Percentiles rank a stretch among this genome's conserved stretches.
Evolutionary conservation across 176 grass and related monocot species (phyloP).

Genomic region (Lolium multiflorum): DNA sequence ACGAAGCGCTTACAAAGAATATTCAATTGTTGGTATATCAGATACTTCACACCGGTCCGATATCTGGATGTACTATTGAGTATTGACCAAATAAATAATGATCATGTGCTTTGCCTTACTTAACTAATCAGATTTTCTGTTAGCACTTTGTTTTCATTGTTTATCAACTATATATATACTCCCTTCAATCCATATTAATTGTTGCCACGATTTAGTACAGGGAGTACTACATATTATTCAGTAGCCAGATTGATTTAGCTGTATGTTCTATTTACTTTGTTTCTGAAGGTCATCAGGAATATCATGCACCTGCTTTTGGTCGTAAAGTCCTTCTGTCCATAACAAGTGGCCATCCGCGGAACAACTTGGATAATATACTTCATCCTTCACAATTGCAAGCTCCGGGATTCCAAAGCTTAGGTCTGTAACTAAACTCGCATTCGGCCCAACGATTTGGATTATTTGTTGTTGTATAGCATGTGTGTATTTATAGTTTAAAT

Average conservation of each 20-base stretch:
- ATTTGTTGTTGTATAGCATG: conserved; percentile 7
- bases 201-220: too few species aligned
- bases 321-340: conserved; percentile 56
- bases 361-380: conserved; percentile 41
- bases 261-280: conserved; percentile 40
- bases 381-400: conserved; percentile 49
- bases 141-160: not conserved
- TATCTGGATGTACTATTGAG: not conserved
- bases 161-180: not conserved
- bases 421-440: conserved; percentile 40
- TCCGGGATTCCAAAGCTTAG: conserved; percentile 45
- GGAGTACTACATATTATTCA: too few species aligned
- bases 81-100: not conserved
- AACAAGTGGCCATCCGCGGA: conserved; percentile 34
- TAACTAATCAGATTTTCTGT: not conserved
- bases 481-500: conserved; percentile 37
- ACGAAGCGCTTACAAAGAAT: not conserved
- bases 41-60: not conserved
- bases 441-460: conserved; percentile 21
- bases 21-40: not conserved
- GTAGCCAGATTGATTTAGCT: not conserved
- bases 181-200: too few species aligned
- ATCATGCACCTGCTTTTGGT: conserved; percentile 46
- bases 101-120: not conserved
- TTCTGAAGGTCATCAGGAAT: conserved; percentile 55